A percentile compares a stretch with the other conserved stretches of the same genome.
Evolutionary conservation across 257 asterid species (phyloP).

Genomic region (Penstemon barbatus): DNA sequence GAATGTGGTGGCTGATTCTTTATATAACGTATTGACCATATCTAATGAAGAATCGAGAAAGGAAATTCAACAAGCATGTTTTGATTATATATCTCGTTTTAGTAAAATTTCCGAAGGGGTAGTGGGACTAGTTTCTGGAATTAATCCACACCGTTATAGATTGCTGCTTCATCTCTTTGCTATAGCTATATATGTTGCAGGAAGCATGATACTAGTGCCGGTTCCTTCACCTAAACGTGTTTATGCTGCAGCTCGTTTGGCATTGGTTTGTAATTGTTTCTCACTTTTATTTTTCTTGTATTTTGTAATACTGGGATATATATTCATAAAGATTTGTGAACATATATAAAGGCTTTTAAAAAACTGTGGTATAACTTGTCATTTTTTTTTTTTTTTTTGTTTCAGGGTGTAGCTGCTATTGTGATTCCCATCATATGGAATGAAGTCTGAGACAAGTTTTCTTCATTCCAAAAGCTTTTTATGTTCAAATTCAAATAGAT

Average conservation of each 20-base stretch:
- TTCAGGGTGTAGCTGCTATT: too few relatives aligned
- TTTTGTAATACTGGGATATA: too few relatives aligned
- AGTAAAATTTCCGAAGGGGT: constrained; percentile 35
- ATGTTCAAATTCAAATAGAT: too few relatives aligned
- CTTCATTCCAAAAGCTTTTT: too few relatives aligned
- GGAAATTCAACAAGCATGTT: constrained; percentile 40
- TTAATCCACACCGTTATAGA: constrained; percentile 36
- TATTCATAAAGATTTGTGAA: too few relatives aligned
- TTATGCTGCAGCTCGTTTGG: constrained; percentile 35
- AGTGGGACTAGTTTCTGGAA: constrained; percentile 41
- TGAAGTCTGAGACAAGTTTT: too few relatives aligned
- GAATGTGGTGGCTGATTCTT: constrained; percentile 44
- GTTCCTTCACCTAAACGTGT: constrained; percentile 44
- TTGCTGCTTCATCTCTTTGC: constrained; percentile 37
- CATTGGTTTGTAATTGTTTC: constrained; percentile 27
- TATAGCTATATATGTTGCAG: constrained; percentile 37
- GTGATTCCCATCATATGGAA: too few relatives aligned
- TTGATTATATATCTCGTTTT: constrained; percentile 42
- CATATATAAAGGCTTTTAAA: too few relatives aligned
- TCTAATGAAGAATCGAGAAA: constrained; percentile 37
- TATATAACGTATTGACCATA: constrained; percentile 36
- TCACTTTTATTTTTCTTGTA: too few relatives aligned
- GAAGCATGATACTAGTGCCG: constrained; percentile 36
- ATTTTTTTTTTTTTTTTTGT: too few relatives aligned
- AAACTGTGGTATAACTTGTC: too few relatives aligned